phyloP scores from a whole-genome alignment of 1,284 basidiomycete genomes.

The Sphagnurus paluster region DNA sequence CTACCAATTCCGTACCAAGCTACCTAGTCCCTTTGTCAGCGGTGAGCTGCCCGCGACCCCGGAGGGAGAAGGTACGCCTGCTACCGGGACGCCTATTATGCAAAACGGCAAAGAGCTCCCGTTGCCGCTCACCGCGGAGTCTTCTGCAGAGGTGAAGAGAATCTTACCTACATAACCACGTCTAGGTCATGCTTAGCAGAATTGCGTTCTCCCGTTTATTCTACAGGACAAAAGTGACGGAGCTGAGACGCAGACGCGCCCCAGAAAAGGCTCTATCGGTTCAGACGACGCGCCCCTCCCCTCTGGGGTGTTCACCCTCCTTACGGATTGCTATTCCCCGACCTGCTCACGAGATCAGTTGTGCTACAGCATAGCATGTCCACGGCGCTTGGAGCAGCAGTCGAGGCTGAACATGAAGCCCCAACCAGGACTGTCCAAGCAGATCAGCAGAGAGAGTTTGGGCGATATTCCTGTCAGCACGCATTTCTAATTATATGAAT shows the following conservation, averaged over 20 bases:
- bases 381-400: conserved; percentile 92
- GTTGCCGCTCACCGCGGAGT: conserved; percentile 40
- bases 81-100: conserved; percentile 13
- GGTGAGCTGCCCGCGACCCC: conserved; percentile 73
- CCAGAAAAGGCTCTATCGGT: conserved; percentile 44
- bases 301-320: conserved; percentile 93
- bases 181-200: neutral
- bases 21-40: conserved; percentile 77
- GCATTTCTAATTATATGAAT: conserved; percentile 5
- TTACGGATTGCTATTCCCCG: conserved; percentile 98
- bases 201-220: conserved; percentile 1
- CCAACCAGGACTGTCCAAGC: conserved; percentile 82
- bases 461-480: conserved; percentile 77
- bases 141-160: conserved; percentile 29
- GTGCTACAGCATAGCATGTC: conserved; percentile 98
- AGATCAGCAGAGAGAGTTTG: conserved; percentile 81
- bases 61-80: conserved; percentile 38
- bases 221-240: conserved; percentile 35
- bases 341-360: conserved; percentile 92
- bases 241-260: conserved; percentile 36
- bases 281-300: conserved; percentile 78
- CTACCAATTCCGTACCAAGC: conserved; percentile 85
- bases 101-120: conserved; percentile 21
- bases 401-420: conserved; percentile 91
- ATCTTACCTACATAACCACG: neutral